phyloP scores from a whole-genome alignment of 306 rosid species.

The Clitoria ternatea region DNA sequence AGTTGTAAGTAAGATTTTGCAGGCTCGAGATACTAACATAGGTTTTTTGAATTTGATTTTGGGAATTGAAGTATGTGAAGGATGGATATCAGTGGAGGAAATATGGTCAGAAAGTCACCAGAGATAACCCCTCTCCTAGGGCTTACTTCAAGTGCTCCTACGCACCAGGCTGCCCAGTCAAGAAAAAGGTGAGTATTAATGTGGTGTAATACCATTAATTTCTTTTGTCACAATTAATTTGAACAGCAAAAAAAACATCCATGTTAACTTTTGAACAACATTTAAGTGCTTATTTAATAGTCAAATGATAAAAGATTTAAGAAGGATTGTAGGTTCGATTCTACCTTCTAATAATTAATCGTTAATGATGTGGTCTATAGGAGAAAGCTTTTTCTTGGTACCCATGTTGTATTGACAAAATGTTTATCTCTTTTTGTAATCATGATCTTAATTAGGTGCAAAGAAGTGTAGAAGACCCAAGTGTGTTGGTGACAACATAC shows the following conservation, averaged over 20 bases:
- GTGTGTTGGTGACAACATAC: conserved; percentile 66
- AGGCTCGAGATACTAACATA: not conserved
- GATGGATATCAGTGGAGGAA: conserved; percentile 98
- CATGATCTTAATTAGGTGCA: conserved; percentile 55
- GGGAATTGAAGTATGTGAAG: conserved; percentile 52
- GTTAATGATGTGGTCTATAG: too few relatives aligned
- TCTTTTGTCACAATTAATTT: too few relatives aligned
- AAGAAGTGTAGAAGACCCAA: conserved; percentile 73
- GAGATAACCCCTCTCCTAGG: conserved; percentile 94
- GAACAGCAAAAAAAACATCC: not conserved
- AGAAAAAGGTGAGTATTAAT: too few relatives aligned
- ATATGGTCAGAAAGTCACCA: conserved; percentile 92
- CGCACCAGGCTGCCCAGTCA: conserved; percentile 82
- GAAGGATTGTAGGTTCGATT: too few relatives aligned
- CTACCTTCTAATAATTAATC: too few relatives aligned
- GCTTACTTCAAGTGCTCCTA: conserved; percentile 90
- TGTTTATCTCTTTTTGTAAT: not conserved
- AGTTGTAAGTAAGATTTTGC: not conserved
- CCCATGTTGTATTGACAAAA: too few relatives aligned
- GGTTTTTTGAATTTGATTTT: not conserved
- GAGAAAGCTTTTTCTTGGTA: too few relatives aligned
- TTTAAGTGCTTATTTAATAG: too few relatives aligned
- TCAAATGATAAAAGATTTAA: too few relatives aligned
- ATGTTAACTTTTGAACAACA: not conserved
- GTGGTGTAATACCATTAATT: not conserved